A percentile compares a stretch with the other conserved stretches of the same genome.
These are phyloP conservation scores for Rhododendron ovatum DNA, from an alignment of 148 eudicot species.

Conservation along the genomic window DNA sequence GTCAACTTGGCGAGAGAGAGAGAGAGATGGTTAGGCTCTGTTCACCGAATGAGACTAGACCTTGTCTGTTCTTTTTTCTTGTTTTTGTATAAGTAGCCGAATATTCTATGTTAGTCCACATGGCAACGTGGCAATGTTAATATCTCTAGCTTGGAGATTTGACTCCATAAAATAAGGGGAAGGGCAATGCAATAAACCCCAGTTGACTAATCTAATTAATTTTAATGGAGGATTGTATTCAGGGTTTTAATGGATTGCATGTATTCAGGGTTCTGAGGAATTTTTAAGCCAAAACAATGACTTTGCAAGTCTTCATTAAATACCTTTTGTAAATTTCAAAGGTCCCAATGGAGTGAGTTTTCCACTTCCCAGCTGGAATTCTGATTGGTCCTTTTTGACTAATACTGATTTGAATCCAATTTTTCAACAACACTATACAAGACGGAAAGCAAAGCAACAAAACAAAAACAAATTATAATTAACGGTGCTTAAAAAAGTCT, in stretches of 20 bases:
- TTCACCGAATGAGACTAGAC: neutral
- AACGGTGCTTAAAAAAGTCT: neutral
- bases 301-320: neutral
- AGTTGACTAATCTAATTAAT: neutral
- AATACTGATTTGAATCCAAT: neutral
- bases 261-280: neutral
- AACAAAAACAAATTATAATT: neutral
- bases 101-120: neutral
- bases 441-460: neutral
- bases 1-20: neutral
- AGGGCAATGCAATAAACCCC: neutral
- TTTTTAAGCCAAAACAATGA: slow-evolving; percentile 5
- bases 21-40: neutral
- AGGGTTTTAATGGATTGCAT: neutral
- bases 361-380: slow-evolving; percentile 20
- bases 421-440: neutral
- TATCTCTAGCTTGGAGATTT: neutral
- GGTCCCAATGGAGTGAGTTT: slow-evolving; percentile 13
- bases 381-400: slow-evolving; percentile 15
- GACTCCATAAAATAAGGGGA: neutral
- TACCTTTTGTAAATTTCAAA: neutral
- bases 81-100: neutral
- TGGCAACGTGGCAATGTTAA: neutral
- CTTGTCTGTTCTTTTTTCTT: neutral
- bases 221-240: too few species aligned